A percentile compares a stretch with the other conserved stretches of the same genome.
Conservation (phyloP, 768 basidiomycete species). For the Lanmaoa rubissima region DNA sequence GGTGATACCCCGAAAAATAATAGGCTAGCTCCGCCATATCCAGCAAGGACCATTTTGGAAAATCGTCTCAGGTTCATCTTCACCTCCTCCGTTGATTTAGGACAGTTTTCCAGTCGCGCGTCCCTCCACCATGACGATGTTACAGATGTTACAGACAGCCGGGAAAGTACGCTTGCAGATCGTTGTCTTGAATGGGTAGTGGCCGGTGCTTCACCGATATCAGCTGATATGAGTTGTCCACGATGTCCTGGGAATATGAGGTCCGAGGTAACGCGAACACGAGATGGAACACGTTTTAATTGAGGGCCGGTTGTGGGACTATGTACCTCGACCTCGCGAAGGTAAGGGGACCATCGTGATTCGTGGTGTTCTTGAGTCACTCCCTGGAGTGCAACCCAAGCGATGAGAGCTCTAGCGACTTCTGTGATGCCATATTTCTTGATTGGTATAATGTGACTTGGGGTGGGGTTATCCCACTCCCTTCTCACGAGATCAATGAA, state of each 20-base stretch:
- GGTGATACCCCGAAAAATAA: slow-evolving; percentile 74
- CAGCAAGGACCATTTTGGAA: slow-evolving; percentile 80
- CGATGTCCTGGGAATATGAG: slow-evolving; percentile 62
- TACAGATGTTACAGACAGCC: slow-evolving; percentile 28
- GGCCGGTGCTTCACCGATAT: slow-evolving; percentile 63
- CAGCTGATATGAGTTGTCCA: slow-evolving; percentile 77
- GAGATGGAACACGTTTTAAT: slow-evolving; percentile 42
- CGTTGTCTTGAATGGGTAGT: slow-evolving; percentile 31
- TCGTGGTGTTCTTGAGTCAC: slow-evolving; percentile 83
- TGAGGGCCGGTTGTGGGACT: slow-evolving; percentile 37
- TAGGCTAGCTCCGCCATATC: slow-evolving; percentile 79
- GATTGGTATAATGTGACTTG: slow-evolving; percentile 52
- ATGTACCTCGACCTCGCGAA: slow-evolving; percentile 65
- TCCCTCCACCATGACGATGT: slow-evolving; percentile 27
- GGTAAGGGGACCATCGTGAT: slow-evolving; percentile 59
- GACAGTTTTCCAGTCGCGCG: slow-evolving; percentile 18
- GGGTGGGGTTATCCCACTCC: slow-evolving; percentile 64
- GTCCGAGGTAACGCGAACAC: slow-evolving; percentile 71
- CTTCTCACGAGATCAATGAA: slow-evolving; percentile 78
- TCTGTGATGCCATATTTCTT: slow-evolving; percentile 63
- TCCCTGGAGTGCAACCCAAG: slow-evolving; percentile 79
- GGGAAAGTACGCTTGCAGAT: slow-evolving; percentile 27
- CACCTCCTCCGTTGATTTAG: slow-evolving; percentile 46
- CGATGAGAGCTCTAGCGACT: slow-evolving; percentile 67
- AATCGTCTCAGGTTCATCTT: slow-evolving; percentile 72